Evolutionary conservation across 2,329 filamentous ascomycete genomes (phyloP).

Genomic region (Venturia effusa): DNA sequence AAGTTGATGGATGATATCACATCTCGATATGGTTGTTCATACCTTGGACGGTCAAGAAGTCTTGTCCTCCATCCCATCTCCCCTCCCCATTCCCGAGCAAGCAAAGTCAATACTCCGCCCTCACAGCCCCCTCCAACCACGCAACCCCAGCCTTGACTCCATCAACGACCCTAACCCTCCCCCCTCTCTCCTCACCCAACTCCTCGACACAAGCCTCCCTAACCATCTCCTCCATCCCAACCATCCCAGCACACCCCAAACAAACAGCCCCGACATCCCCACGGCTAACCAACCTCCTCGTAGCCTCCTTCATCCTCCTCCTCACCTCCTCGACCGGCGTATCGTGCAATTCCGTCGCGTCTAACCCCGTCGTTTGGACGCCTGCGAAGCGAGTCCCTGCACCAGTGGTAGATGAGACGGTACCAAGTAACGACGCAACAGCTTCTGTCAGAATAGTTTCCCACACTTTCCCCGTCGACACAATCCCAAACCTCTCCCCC

Average conservation of each 20-base stretch:
- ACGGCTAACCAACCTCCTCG: conserved; percentile 49
- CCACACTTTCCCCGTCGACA: conserved; percentile 82
- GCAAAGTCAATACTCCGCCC: conserved; percentile 13
- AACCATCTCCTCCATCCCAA: conserved; percentile 69
- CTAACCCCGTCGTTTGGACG: conserved; percentile 71
- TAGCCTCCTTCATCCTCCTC: conserved; percentile 57
- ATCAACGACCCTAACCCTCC: conserved; percentile 61
- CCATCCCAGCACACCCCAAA: conserved; percentile 87
- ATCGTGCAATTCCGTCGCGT: conserved; percentile 68
- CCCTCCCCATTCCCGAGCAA: not conserved
- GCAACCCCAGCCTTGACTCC: conserved; percentile 62
- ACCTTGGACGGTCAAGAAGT: too few relatives aligned
- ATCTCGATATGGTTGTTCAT: too few relatives aligned
- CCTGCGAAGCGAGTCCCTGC: conserved; percentile 54
- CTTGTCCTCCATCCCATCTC: too few relatives aligned
- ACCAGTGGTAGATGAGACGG: conserved; percentile 12
- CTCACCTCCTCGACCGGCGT: conserved; percentile 53
- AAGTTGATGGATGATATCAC: too few relatives aligned
- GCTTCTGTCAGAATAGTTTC: conserved; percentile 58
- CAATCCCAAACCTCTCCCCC: conserved; percentile 63
- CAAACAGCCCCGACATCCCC: conserved; percentile 57
- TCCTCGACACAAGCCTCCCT: conserved; percentile 55
- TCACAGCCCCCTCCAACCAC: conserved; percentile 44
- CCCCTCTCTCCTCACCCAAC: conserved; percentile 48
- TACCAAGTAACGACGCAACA: conserved; percentile 53